Percentiles rank a stretch among this genome's conserved stretches.
Evolutionary conservation across 2,329 filamentous ascomycete genomes (phyloP).

Genomic region (Ophiostoma populinum): DNA sequence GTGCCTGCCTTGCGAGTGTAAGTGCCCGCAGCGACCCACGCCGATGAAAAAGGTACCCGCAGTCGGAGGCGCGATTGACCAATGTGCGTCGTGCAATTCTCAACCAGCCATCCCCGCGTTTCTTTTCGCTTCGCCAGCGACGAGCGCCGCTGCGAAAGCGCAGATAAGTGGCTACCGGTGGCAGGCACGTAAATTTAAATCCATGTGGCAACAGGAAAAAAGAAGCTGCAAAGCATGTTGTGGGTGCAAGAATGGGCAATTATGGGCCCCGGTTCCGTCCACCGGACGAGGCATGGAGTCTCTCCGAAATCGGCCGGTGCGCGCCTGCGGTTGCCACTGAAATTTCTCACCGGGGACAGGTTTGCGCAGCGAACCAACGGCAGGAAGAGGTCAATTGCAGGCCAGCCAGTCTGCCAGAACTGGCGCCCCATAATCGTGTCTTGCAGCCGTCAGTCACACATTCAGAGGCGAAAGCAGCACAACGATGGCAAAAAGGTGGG

Average conservation of each 20-base stretch:
- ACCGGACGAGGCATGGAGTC: slow-evolving; percentile 6
- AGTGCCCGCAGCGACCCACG: no score
- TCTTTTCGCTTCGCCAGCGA: slow-evolving; percentile 3
- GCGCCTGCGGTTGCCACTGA: not conserved
- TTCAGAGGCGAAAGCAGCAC: no score
- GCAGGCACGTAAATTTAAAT: not conserved
- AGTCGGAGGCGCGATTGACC: slow-evolving; percentile 2
- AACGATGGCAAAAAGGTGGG: no score
- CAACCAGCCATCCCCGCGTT: slow-evolving; percentile 11
- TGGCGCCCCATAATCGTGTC: no score
- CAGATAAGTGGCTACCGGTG: no score
- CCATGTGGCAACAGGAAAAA: not conserved
- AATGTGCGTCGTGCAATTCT: slow-evolving; percentile 9
- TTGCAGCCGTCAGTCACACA: no score
- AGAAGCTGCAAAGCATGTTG: not conserved
- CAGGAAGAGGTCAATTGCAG: no score
- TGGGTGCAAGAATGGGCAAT: no score
- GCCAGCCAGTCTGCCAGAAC: no score
- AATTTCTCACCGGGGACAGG: not conserved
- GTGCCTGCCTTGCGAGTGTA: no score
- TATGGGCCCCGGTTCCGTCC: slow-evolving; percentile 3
- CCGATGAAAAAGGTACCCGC: not conserved
- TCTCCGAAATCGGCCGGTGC: slow-evolving; percentile 10
- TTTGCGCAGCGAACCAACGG: not conserved
- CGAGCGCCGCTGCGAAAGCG: no score